phyloP scores from a whole-genome alignment of 2,329 filamentous ascomycete species.

The Fusarium sp. region DNA sequence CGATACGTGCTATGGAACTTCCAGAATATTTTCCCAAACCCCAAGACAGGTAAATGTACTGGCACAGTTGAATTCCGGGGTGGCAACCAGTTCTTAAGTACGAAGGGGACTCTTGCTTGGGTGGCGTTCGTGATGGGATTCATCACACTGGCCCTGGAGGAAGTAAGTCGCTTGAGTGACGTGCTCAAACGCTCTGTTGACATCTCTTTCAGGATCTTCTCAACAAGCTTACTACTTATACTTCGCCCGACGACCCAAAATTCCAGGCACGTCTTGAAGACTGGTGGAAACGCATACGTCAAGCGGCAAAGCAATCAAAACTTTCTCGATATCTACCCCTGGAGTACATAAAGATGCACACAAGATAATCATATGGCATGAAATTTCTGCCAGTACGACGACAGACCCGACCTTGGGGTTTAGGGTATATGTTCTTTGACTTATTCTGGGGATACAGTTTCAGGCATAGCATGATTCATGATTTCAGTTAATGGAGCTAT shows the following conservation, averaged over 20 bases:
- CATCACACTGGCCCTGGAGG: slow-evolving; percentile 49
- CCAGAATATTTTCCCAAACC: slow-evolving; percentile 50
- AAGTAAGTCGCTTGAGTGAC: slow-evolving; percentile 38
- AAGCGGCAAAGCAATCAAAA: slow-evolving; percentile 48
- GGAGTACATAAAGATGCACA: slow-evolving; percentile 47
- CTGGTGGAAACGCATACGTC: slow-evolving; percentile 49
- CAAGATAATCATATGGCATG: slow-evolving; percentile 31
- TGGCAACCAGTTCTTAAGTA: slow-evolving; percentile 51
- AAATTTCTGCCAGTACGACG: background rate
- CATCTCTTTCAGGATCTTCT: slow-evolving; percentile 45
- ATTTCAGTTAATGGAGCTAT: slow-evolving; percentile 1
- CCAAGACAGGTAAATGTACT: slow-evolving; percentile 50
- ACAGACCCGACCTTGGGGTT: background rate
- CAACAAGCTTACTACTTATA: slow-evolving; percentile 41
- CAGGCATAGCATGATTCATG: background rate
- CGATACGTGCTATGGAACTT: slow-evolving; percentile 55
- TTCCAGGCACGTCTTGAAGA: slow-evolving; percentile 44
- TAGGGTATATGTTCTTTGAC: background rate
- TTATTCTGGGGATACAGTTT: background rate
- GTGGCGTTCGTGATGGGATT: slow-evolving; percentile 53
- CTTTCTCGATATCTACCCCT: slow-evolving; percentile 48
- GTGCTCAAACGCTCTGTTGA: slow-evolving; percentile 2
- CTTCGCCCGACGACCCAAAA: slow-evolving; percentile 41
- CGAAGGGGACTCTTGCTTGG: slow-evolving; percentile 51
- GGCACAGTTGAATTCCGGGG: slow-evolving; percentile 53